Base-by-base conservation (phyloP, 2,329 filamentous ascomycete genomes). In the Fusarium fracticaudum region DNA sequence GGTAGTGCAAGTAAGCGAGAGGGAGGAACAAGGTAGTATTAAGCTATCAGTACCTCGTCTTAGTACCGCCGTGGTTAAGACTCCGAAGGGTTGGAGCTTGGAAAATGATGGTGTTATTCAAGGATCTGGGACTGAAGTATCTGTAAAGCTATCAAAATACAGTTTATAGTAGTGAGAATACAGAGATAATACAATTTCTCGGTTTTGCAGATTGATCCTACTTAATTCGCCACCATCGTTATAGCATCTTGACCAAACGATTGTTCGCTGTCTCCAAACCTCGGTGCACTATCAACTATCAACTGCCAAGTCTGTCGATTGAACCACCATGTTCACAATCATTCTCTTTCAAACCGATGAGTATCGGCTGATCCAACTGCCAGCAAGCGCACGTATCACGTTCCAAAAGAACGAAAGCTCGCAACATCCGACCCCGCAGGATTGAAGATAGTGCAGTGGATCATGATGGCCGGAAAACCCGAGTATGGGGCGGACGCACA, bases 1-100 rank as follows among this genome's bases (percentile, higher is more conserved):
- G 0, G 9, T 1, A 7, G 5, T 60, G 0, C 10, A 15, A 4
- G 1, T 31, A 0, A 20, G 3, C 1, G 44, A 51, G 8, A 5
- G 29, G 12, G 1, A 20, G 3, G 15, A 12, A 5, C 1, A 33
- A 8, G 47, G 29, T 5, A 26, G 10, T 1, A 37, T 61, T 1
- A 55, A 55, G 18, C 2, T 61, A 1, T 7, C 1, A 1, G 37
- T 24, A 5, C 38, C 59, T 1, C 9, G 2, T 5, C 48, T 38
- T 37, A 44, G 44, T 37, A 20, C 14, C 3, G 48, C 24, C 4
- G 15, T 44, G 3, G 6, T 57, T 0, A 31, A 24, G 31, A 15
- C 59, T 26, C 59, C 38, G 1, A 37, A 37, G 1, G 38, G 48
- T 1, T 61, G 59, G 59, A 6, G 1, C 1, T 41, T 61, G 26